Evolutionary conservation across 805 yeast species (phyloP), one percentile per base, ranked within the genome.

Genomic region (Spathaspora boniae): DNA sequence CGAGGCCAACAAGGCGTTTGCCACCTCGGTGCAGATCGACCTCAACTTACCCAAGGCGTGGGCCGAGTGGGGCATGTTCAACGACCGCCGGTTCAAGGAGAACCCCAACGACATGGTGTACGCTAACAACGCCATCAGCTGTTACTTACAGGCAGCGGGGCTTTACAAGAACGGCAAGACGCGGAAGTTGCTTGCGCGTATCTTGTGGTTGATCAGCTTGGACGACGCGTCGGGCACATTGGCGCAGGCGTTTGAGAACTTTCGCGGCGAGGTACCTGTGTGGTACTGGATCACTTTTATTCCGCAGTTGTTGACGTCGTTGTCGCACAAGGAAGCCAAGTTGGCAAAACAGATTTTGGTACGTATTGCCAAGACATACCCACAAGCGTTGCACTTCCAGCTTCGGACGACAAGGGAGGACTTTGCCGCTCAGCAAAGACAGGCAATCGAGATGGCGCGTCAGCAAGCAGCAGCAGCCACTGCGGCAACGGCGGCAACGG

Each of bases 11-110:
- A 95, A 93, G 56, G 96, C 96, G 0, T 93, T 93, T 66, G 96
- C 98, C 2, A 86, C 97, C 2, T 96, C 98, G 1, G 97, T 93
- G 14, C 98, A 93, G 58, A 80, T 93, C 38, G 98, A 94, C 53
- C 73, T 91, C 47, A 87, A 89, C 50, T 62, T 93, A 31, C 96
- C 98, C 2, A 91, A 93, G 57, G 98, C 98, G 0, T 93, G 99
- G 99, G 98, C 97, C 3, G 97, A 94, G 56, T 93, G 99, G 99
- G 99, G 98, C 42, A 79, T 81, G 55, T 93, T 87, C 65, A 89
- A 89, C 54, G 98, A 93, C 48, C 76, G 81, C 19, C 70, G 96
- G 27, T 80, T 87, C 57, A 84, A 86, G 46, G 95, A 87, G 46
- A 82, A 81, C 41, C 91, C 89, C 1, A 76, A 68, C 33, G 94